Evolutionary conservation across 169 alveolate genomes (phyloP).

Genomic region (Besnoitia besnoiti): DNA sequence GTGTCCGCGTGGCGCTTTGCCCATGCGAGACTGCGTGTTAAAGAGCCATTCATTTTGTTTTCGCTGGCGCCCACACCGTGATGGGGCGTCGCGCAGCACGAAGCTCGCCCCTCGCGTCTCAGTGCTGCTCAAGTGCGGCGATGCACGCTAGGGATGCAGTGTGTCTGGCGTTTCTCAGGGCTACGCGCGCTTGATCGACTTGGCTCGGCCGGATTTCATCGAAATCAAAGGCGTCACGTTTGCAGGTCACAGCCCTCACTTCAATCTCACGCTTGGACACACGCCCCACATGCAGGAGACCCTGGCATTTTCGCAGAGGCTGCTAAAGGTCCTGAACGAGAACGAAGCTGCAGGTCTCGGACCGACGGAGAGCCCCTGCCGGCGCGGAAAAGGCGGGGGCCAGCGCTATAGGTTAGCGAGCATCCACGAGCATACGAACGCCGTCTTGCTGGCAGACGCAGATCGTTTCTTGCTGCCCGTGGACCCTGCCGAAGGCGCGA

Average conservation of each 20-base stretch:
- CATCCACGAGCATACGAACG: constrained; percentile 89
- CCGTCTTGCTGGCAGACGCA: constrained; percentile 81
- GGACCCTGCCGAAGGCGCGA: neutral
- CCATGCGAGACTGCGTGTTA: neutral
- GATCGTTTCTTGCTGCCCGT: neutral
- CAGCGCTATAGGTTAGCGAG: constrained; percentile 82
- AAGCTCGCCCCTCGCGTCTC: too few species aligned
- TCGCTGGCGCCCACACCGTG: too few species aligned
- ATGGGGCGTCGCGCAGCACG: too few species aligned
- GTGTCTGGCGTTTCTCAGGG: too few species aligned
- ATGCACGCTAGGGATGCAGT: too few species aligned
- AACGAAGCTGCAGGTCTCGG: neutral
- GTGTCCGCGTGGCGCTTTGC: neutral
- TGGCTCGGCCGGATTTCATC: constrained; percentile 85
- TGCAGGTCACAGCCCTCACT: constrained; percentile 80
- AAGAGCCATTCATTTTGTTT: too few species aligned
- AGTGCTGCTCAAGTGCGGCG: too few species aligned
- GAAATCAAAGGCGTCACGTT: constrained; percentile 91
- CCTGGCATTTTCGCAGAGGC: neutral
- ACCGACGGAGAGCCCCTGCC: neutral
- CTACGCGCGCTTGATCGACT: constrained; percentile 79
- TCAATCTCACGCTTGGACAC: neutral
- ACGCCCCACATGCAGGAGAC: constrained; percentile 45
- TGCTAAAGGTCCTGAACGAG: neutral
- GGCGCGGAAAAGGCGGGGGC: neutral